A percentile compares a stretch with the other conserved stretches of the same genome.
Evolutionary conservation across 371 early-diverging fungal species (phyloP).

Genomic region (Mucor mucedo): DNA sequence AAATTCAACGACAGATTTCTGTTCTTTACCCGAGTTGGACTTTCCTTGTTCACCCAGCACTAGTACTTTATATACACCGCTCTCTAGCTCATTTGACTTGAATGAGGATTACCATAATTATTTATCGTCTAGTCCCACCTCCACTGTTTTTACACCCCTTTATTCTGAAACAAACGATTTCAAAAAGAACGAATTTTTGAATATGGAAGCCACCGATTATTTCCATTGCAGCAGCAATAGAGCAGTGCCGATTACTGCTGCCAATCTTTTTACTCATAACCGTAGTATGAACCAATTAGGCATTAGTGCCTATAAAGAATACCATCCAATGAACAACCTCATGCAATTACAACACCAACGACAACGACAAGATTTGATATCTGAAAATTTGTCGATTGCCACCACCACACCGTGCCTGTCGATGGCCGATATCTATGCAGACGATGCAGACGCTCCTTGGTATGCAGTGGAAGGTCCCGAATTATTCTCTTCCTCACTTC

Average conservation of each 20-base stretch:
- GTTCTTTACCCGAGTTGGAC: constrained; percentile 21
- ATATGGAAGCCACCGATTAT: background rate
- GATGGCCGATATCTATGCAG: constrained; percentile 21
- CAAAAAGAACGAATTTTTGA: background rate
- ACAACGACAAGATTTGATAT: constrained; percentile 20
- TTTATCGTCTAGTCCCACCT: constrained; percentile 29
- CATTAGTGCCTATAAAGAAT: constrained; percentile 8
- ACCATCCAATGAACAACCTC: constrained; percentile 11
- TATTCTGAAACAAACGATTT: background rate
- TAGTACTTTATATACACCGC: constrained; percentile 13
- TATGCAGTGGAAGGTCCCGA: constrained; percentile 37
- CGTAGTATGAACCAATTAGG: constrained; percentile 17
- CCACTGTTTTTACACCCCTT: background rate
- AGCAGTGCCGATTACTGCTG: constrained; percentile 27
- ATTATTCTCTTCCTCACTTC: constrained; percentile 9
- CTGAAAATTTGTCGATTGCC: constrained; percentile 20
- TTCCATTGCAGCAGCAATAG: constrained; percentile 9
- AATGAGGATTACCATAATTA: constrained; percentile 18
- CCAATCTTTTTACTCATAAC: constrained; percentile 28
- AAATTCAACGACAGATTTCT: background rate
- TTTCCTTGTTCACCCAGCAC: constrained; percentile 13
- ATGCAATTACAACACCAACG: background rate
- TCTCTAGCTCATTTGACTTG: constrained; percentile 11
- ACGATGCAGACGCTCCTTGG: constrained; percentile 49
- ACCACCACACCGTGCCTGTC: constrained; percentile 10